These are phyloP conservation scores for Suillus hirtellus DNA, from an alignment of 768 basidiomycete genomes.

Conservation along the genomic window DNA sequence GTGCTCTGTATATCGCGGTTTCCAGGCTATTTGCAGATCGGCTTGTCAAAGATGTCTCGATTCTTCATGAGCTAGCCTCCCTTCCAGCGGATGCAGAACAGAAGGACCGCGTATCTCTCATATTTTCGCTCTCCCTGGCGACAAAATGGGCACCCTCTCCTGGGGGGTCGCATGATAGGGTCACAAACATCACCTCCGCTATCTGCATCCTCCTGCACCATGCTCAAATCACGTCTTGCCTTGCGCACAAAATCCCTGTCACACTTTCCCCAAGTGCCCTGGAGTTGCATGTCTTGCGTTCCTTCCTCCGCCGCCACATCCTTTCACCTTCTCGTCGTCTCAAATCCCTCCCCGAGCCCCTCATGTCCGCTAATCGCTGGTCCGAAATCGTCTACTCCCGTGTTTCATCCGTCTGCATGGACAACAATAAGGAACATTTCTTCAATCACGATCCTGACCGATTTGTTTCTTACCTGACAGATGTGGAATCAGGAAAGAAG, in stretches of 20 bases:
- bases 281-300: constrained; percentile 47
- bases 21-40: constrained; percentile 59
- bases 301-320: constrained; percentile 58
- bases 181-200: constrained; percentile 66
- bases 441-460: constrained; percentile 56
- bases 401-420: constrained; percentile 66
- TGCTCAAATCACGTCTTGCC: constrained; percentile 24
- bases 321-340: constrained; percentile 55
- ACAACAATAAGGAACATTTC: constrained; percentile 54
- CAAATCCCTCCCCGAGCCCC: constrained; percentile 51
- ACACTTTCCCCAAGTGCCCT: constrained; percentile 35
- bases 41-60: constrained; percentile 47
- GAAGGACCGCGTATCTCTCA: constrained; percentile 16
- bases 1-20: constrained; percentile 63
- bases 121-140: constrained; percentile 47
- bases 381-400: constrained; percentile 54
- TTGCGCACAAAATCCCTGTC: constrained; percentile 17
- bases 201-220: constrained; percentile 54
- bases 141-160: constrained; percentile 75
- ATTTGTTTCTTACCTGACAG: constrained; percentile 56
- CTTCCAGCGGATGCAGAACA: constrained; percentile 34
- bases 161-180: constrained; percentile 56
- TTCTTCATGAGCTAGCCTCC: constrained; percentile 38
- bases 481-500: constrained; percentile 55
- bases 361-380: constrained; percentile 65